These are phyloP conservation scores for Nigrospora osmanthi DNA, from an alignment of 2,329 filamentous ascomycete genomes.

Conservation along the genomic window DNA sequence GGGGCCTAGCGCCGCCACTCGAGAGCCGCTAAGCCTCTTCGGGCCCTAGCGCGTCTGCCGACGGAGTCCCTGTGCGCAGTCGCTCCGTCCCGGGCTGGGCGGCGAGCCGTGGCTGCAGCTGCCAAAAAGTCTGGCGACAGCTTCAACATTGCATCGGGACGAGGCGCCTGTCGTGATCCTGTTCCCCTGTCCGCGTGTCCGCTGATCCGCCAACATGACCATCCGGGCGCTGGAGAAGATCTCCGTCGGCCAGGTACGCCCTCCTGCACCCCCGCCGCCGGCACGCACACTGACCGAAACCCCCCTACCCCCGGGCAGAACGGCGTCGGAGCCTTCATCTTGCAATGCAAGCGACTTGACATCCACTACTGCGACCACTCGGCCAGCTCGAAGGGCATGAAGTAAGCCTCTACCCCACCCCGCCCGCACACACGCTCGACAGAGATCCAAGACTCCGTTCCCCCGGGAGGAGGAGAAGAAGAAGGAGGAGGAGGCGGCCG, in stretches of 20 bases:
- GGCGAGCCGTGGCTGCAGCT: not conserved
- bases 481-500: too few relatives aligned
- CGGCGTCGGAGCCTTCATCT: constrained; percentile 91
- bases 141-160: not conserved
- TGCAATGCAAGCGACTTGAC: constrained; percentile 92
- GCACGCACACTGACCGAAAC: constrained; percentile 5
- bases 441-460: too few relatives aligned
- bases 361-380: constrained; percentile 97
- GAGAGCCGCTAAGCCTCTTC: too few relatives aligned
- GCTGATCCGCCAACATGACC: constrained; percentile 40
- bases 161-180: not conserved
- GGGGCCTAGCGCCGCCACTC: too few relatives aligned
- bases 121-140: constrained; percentile 9
- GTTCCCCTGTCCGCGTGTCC: too few relatives aligned
- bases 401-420: constrained; percentile 44
- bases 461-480: too few relatives aligned
- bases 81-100: too few relatives aligned
- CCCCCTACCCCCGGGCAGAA: constrained; percentile 64
- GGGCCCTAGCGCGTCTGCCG: too few relatives aligned
- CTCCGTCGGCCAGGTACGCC: constrained; percentile 44
- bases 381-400: constrained; percentile 90
- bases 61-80: too few relatives aligned
- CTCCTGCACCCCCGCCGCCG: not conserved
- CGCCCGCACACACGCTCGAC: too few relatives aligned
- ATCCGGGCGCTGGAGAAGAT: constrained; percentile 45